Evolutionary conservation across 331 rosid genomes (phyloP).

Genomic region (Malus hybrid): DNA sequence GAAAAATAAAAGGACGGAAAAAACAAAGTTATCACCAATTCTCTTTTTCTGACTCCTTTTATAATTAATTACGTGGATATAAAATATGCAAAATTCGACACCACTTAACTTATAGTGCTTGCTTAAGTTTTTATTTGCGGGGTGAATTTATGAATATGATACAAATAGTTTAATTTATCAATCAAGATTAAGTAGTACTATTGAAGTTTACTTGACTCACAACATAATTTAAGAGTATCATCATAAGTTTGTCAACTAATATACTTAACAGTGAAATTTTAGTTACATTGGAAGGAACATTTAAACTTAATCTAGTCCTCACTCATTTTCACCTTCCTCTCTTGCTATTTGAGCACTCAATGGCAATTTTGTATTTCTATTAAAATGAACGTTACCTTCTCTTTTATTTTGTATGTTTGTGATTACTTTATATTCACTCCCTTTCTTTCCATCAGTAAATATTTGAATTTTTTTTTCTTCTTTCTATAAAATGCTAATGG

Average conservation of each 20-base stretch:
- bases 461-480: background rate
- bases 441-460: background rate
- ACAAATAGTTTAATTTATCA: background rate
- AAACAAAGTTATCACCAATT: background rate
- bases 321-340: background rate
- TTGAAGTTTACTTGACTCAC: background rate
- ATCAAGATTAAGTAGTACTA: background rate
- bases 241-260: too few species aligned
- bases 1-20: background rate
- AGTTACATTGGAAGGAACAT: background rate
- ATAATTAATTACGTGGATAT: background rate
- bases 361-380: background rate
- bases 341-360: background rate
- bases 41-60: background rate
- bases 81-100: too few species aligned
- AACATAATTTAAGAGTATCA: background rate
- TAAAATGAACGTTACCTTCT: background rate
- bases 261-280: background rate
- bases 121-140: background rate
- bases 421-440: background rate
- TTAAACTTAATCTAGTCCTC: background rate
- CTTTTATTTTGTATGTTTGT: background rate
- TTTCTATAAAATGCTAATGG: background rate
- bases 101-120: too few species aligned
- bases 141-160: background rate